Evolutionary conservation across 805 yeast genomes (phyloP), one percentile per base, ranked within the genome.

Genomic region (Candida loeiensis): DNA sequence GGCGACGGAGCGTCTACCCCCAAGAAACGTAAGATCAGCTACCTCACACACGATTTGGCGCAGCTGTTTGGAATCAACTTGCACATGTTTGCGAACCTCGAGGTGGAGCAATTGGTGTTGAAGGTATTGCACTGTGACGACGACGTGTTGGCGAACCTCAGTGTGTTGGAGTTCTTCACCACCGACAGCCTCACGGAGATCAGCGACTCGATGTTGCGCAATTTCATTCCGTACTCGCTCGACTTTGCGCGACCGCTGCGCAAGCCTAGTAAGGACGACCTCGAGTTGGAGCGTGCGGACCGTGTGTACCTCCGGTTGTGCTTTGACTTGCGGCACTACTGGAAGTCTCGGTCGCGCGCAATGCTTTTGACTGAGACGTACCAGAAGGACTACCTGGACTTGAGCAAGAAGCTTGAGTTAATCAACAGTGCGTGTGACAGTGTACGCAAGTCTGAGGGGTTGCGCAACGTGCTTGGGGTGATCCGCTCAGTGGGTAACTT

Each of bases 1-100:
- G 39, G 32, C 4, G 47, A 43, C 11, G 30, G 37, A 2, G 34
- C 45, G 9, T 39, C 35, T n/a, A 18, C 17, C 32, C 68, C 42
- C 66, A 51, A 48, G 27, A 36, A 35, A 39, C 70, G 72, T 30
- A 84, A 85, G 53, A 60, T 85, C 1, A 69, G 90, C 0, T 82
- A 82, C 46, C 70, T 93, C 37, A 76, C 95, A 1, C 72, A 95
- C 45, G 97, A 91, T 52, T 64, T 89, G 33, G 86, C 95, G 1
- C 99, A 93, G 56, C 97, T 88, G 52, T 89, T 93, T 66, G 96
- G 95, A 28, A 93, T 93, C 55, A 90, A 91, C 56, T 69, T 93
- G 38, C 98, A 93, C 56, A 73, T 80, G 66, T 87, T 79, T 61
- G 72, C 87, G 4, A 66, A 67, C 30, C 48, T 77, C 16, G 49